Percentiles rank a stretch among this genome's conserved stretches.
phyloP scores from a whole-genome alignment of 2,329 filamentous ascomycete genomes.

The Exophiala xenobiotica region DNA sequence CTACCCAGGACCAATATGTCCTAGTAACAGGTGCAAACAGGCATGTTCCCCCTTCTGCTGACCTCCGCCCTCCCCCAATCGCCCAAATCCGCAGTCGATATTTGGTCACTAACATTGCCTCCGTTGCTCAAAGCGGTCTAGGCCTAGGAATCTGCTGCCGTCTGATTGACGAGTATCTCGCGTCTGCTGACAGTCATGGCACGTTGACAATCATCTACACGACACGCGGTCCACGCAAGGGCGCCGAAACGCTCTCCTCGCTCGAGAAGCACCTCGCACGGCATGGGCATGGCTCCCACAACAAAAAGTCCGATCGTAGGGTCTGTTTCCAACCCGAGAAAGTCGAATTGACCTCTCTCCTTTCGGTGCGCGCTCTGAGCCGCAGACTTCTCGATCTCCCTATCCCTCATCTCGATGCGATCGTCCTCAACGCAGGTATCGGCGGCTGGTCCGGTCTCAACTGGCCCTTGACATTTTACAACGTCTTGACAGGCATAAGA shows the following conservation, averaged over 20 bases:
- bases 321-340: constrained; percentile 57
- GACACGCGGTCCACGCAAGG: constrained; percentile 74
- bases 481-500: constrained; percentile 60
- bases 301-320: constrained; percentile 38
- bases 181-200: constrained; percentile 49
- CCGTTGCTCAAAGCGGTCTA: constrained; percentile 64
- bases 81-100: too few species aligned
- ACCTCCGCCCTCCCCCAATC: background rate
- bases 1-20: constrained; percentile 42
- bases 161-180: constrained; percentile 84
- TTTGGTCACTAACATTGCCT: background rate
- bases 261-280: constrained; percentile 48
- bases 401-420: constrained; percentile 70
- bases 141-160: constrained; percentile 81
- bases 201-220: constrained; percentile 76
- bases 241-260: constrained; percentile 65
- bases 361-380: constrained; percentile 56
- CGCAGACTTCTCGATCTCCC: constrained; percentile 47
- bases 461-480: constrained; percentile 62
- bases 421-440: constrained; percentile 85
- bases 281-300: constrained; percentile 14
- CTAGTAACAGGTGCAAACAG: constrained; percentile 85
- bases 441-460: constrained; percentile 81
- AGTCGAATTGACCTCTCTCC: constrained; percentile 57
- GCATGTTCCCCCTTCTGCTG: constrained; percentile 50